Percentiles rank a stretch among this genome's conserved stretches.
These are phyloP conservation scores for Luvunga scandens DNA, from an alignment of 345 rosid genomes.

Conservation along the genomic window DNA sequence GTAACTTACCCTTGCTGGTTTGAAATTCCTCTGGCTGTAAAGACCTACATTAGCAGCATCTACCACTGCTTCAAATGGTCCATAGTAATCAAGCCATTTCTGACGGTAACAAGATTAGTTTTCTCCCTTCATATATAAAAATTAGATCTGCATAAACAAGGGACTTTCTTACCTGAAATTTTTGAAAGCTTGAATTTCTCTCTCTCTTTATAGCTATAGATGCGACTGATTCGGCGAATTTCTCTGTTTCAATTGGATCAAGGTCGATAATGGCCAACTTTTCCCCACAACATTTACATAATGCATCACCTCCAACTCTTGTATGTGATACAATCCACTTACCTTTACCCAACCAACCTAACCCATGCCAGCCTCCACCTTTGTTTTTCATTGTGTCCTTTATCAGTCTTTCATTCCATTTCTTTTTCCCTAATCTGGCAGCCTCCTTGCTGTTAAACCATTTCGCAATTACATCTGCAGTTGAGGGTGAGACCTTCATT, in stretches of 20 bases:
- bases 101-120: conserved; percentile 25
- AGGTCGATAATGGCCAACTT: conserved; percentile 58
- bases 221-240: conserved; percentile 60
- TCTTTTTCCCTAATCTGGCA: conserved; percentile 48
- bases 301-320: conserved; percentile 39
- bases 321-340: conserved; percentile 48
- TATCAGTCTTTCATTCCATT: conserved; percentile 36
- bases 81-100: conserved; percentile 72
- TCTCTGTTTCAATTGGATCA: conserved; percentile 61
- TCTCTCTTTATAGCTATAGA: conserved; percentile 55
- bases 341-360: conserved; percentile 71
- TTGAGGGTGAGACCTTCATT: conserved; percentile 49
- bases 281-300: conserved; percentile 58
- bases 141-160: conserved; percentile 2
- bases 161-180: conserved; percentile 49
- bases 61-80: conserved; percentile 70
- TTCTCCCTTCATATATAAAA: conserved; percentile 4
- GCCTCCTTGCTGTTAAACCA: conserved; percentile 59
- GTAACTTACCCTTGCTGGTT: conserved; percentile 47
- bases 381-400: conserved; percentile 39
- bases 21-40: conserved; percentile 43
- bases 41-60: conserved; percentile 75
- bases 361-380: conserved; percentile 81
- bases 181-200: conserved; percentile 52
- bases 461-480: conserved; percentile 40